These are phyloP conservation scores for Andrographis paniculata DNA, from an alignment of 305 asterid species.

Conservation along the genomic window DNA sequence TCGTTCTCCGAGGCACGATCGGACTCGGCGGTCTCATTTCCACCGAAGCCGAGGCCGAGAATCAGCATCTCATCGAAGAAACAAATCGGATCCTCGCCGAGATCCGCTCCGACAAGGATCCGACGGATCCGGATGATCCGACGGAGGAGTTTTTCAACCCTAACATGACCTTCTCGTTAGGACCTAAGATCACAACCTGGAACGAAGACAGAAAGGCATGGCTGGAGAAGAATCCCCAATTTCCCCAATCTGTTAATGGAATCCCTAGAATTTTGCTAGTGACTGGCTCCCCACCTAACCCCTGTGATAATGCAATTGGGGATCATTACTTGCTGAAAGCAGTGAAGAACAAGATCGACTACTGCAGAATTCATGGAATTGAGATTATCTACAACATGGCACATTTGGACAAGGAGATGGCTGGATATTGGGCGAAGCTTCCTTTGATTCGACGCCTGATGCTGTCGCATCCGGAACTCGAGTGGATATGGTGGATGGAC, in stretches of 20 bases:
- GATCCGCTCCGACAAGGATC: conserved; percentile 64
- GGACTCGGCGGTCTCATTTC: conserved; percentile 50
- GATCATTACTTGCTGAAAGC: conserved; percentile 66
- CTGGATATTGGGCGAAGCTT: conserved; percentile 66
- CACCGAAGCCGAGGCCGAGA: conserved; percentile 45
- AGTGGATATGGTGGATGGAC: conserved; percentile 91
- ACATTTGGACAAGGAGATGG: conserved; percentile 54
- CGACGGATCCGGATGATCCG: conserved; percentile 29
- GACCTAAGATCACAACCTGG: conserved; percentile 53
- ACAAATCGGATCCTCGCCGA: conserved; percentile 58
- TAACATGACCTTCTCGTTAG: conserved; percentile 37
- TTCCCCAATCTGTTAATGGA: conserved; percentile 39
- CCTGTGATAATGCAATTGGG: conserved; percentile 69
- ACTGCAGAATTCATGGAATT: conserved; percentile 66
- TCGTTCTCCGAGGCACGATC: conserved; percentile 72
- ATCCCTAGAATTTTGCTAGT: conserved; percentile 59
- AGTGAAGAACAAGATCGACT: conserved; percentile 64
- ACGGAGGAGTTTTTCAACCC: conserved; percentile 23
- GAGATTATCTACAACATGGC: conserved; percentile 73
- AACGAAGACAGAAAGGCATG: conserved; percentile 47
- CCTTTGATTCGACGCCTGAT: conserved; percentile 59
- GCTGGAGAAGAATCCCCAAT: conserved; percentile 44
- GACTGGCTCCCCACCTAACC: conserved; percentile 61
- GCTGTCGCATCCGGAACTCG: conserved; percentile 76
- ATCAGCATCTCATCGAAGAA: conserved; percentile 42